Evolutionary conservation across 2,329 filamentous ascomycete genomes (phyloP), one percentile per base, ranked within the genome.

Genomic region (Monosporascus sp.): DNA sequence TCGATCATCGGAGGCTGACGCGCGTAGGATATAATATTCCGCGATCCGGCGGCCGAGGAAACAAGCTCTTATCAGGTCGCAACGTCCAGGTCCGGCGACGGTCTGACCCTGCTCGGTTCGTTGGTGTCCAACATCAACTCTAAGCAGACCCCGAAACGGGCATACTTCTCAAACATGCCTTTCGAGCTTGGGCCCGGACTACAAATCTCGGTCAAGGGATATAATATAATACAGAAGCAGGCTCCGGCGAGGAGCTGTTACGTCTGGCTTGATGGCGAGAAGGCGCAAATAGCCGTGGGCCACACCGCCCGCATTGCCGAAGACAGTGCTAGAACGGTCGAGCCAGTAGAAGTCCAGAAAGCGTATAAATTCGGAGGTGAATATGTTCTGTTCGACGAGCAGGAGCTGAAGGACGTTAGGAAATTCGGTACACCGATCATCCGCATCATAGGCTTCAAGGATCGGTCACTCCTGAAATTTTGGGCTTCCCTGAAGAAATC

Each of bases 321-420:
- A 56, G 90, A 95, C 61, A 91, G 85, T 19, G 82, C 87, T 2
- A 80, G 86, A 38, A 83, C 84, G 0, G 84, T 97, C 1, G 87
- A 95, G 58, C 92, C 92, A 61, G 74, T 74, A 3, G 91, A 97
- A 63, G 82, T 95, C 20, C 88, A 88, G 55, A 97, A 94, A 70
- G 94, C 93, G 0, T 99, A 94, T 77, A 97, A 94, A 63, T 97
- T 97, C 65, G 94, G 93, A 14, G 92, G 91, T 40, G 90, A 96
- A 60, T 91, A 91, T 48, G 84, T 99, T 47, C 81, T 87, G 48
- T 99, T 99, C 68, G 86, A 86, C 0, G 81, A 86, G 1, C 91
- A 97, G 37, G 93, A 99, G 68, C 84, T 93, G 55, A 87, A 86
- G 54, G 74, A 80, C 20, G 78, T 99, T 54, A 86, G 86, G 56